Percentiles rank a stretch among this genome's conserved stretches.
These are phyloP conservation scores for Phytophthora pseudosyringae DNA, from an alignment of 352 stramenopile species.

Conservation along the genomic window DNA sequence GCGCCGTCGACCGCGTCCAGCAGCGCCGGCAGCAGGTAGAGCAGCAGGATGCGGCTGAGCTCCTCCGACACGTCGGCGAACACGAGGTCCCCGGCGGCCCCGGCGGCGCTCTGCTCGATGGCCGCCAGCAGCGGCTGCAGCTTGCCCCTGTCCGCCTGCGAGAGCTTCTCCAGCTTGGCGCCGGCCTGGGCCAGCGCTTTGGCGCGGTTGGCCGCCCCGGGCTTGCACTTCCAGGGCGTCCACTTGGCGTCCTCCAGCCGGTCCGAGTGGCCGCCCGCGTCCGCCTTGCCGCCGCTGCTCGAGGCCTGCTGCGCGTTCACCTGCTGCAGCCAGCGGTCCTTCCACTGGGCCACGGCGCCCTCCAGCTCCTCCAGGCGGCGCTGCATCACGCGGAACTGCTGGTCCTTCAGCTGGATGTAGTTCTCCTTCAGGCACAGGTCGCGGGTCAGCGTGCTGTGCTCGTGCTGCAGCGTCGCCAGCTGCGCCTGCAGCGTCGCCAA, in stretches of 20 bases:
- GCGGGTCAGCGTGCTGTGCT: constrained; percentile 68
- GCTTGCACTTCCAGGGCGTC: constrained; percentile 47
- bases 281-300: constrained; percentile 6
- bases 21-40: constrained; percentile 62
- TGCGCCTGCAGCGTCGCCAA: constrained; percentile 64
- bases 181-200: constrained; percentile 46
- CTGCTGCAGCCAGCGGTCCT: constrained; percentile 71
- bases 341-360: constrained; percentile 59
- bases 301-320: constrained; percentile 32
- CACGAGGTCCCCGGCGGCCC: constrained; percentile 34
- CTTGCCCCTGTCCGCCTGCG: constrained; percentile 50
- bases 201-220: constrained; percentile 5
- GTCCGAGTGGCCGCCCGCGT: constrained; percentile 7
- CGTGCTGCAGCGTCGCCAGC: constrained; percentile 60
- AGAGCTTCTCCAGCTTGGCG: constrained; percentile 59
- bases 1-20: constrained; percentile 36
- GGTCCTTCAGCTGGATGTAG: constrained; percentile 75
- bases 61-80: constrained; percentile 65
- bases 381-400: constrained; percentile 81
- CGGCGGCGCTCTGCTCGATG: constrained; percentile 26
- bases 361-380: constrained; percentile 72
- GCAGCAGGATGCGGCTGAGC: constrained; percentile 58
- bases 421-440: constrained; percentile 76
- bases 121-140: constrained; percentile 51
- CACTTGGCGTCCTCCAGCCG: constrained; percentile 30